phyloP scores from a whole-genome alignment of 2,329 filamentous ascomycete species.

The Chlorencoelia australis region DNA sequence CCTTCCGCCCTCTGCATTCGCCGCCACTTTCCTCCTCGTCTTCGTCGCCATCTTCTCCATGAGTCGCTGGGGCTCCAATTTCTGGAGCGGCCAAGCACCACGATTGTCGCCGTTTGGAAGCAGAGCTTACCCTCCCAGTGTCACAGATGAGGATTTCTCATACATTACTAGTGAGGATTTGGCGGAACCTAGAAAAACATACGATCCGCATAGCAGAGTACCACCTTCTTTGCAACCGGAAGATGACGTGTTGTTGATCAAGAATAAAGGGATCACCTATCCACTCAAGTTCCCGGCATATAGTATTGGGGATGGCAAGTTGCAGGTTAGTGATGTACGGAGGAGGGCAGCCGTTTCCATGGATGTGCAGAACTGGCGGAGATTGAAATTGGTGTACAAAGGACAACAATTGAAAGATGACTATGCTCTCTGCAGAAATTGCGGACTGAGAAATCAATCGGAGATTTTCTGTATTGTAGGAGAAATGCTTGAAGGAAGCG shows the following conservation, averaged over 20 bases:
- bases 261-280: conserved; percentile 55
- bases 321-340: conserved; percentile 55
- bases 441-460: conserved; percentile 51
- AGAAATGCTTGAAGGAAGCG: conserved; percentile 36
- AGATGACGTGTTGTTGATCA: conserved; percentile 63
- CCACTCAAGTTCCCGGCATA: conserved; percentile 65
- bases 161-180: conserved; percentile 77
- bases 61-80: conserved; percentile 25
- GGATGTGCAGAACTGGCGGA: conserved; percentile 45
- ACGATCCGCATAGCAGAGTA: conserved; percentile 33
- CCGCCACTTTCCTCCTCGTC: conserved; percentile 18
- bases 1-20: conserved; percentile 18
- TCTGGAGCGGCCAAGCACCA: conserved; percentile 19
- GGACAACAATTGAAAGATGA: conserved; percentile 60
- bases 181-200: conserved; percentile 35
- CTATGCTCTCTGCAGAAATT: conserved; percentile 43
- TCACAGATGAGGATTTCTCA: conserved; percentile 68
- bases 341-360: conserved; percentile 59
- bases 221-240: conserved; percentile 36
- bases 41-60: conserved; percentile 23
- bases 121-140: conserved; percentile 40
- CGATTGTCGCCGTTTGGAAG: conserved; percentile 26
- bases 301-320: conserved; percentile 63
- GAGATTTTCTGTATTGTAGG: conserved; percentile 51
- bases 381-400: conserved; percentile 64